Evolutionary conservation across 1,284 basidiomycete genomes (phyloP).

Genomic region (Malassezia dermatis): DNA sequence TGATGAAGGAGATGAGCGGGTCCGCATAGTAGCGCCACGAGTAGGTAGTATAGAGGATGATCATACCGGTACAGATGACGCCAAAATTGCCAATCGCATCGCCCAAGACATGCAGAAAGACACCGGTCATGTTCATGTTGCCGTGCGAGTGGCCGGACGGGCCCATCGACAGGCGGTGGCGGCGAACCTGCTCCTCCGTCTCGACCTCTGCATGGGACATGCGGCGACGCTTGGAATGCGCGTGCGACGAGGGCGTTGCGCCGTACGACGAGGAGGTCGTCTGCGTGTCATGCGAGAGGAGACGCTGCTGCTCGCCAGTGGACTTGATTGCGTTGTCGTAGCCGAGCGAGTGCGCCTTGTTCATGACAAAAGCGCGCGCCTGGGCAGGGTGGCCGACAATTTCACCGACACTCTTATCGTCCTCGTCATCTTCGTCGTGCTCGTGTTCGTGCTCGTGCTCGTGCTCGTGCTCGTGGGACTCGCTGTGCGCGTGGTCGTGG

Average conservation of each 20-base stretch:
- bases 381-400: constrained; percentile 77
- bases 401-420: constrained; percentile 23
- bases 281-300: neutral
- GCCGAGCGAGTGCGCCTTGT: constrained; percentile 68
- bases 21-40: constrained; percentile 68
- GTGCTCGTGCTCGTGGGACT: neutral
- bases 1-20: constrained; percentile 83
- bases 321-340: constrained; percentile 22
- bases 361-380: constrained; percentile 74
- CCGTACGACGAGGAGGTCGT: constrained; percentile 13
- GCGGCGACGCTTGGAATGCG: constrained; percentile 22
- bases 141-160: constrained; percentile 28
- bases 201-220: constrained; percentile 15
- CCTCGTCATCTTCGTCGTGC: constrained; percentile 9
- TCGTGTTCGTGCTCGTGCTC: constrained; percentile 8
- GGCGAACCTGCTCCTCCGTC: constrained; percentile 15
- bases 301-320: neutral
- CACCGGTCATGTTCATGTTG: constrained; percentile 94
- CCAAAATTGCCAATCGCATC: constrained; percentile 92
- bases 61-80: constrained; percentile 82
- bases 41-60: constrained; percentile 38
- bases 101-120: constrained; percentile 86
- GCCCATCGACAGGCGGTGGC: constrained; percentile 11
- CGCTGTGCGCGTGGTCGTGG: neutral
- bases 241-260: constrained; percentile 51